These are phyloP conservation scores for Globisporangium recalcitrans DNA, from an alignment of 352 stramenopile genomes.

Conservation along the genomic window DNA sequence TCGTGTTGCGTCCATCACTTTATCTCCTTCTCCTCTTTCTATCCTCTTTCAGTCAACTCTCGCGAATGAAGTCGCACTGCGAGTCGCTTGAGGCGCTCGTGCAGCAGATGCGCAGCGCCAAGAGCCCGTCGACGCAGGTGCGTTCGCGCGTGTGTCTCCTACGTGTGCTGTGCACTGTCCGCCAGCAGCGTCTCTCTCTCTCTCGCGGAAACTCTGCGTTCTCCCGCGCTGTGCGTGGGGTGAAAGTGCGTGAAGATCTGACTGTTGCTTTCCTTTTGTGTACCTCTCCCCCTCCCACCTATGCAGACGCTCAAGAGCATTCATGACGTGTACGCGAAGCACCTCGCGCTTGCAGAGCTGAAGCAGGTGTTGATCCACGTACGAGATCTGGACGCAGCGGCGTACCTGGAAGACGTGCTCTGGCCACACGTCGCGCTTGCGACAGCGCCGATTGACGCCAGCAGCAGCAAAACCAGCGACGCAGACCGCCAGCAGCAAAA, in stretches of 20 bases:
- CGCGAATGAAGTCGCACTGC: no score
- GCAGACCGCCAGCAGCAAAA: constrained; percentile 37
- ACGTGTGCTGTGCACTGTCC: not conserved
- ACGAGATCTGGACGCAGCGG: constrained; percentile 19
- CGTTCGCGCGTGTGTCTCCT: not conserved
- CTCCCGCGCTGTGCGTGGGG: no score
- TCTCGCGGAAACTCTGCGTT: no score
- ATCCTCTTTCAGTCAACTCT: no score
- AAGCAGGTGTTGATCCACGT: constrained; percentile 20
- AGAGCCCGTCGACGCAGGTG: constrained; percentile 7
- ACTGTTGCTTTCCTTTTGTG: not conserved
- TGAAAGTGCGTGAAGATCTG: not conserved
- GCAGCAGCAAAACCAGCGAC: constrained; percentile 10
- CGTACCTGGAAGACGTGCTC: constrained; percentile 52
- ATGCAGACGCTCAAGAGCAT: constrained; percentile 19
- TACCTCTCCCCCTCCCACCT: no score
- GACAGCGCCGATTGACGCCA: no score
- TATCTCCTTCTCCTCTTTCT: no score
- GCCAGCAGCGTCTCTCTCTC: not conserved
- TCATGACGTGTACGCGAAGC: constrained; percentile 29
- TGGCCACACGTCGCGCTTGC: constrained; percentile 31
- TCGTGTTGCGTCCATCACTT: no score
- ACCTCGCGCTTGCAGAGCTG: constrained; percentile 23
- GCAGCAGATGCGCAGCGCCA: constrained; percentile 2
- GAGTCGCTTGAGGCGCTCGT: constrained; percentile 2